These are phyloP conservation scores for Rubus parviflorus DNA, from an alignment of 306 rosid genomes.

Conservation along the genomic window DNA sequence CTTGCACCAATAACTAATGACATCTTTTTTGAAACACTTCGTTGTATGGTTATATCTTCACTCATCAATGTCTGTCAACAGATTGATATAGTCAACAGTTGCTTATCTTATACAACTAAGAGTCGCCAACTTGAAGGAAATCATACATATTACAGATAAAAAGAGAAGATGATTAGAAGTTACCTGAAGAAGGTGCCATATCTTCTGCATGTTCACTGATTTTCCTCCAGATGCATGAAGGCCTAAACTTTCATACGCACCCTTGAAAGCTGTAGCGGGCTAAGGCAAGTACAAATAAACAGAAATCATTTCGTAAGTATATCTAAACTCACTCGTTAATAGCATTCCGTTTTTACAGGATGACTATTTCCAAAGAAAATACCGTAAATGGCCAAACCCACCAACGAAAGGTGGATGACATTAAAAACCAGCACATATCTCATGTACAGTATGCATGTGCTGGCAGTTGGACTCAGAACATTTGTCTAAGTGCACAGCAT, in stretches of 20 bases:
- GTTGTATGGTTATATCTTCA: conserved; percentile 52
- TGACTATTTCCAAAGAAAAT: neutral
- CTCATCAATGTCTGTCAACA: conserved; percentile 63
- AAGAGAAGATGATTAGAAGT: conserved; percentile 20
- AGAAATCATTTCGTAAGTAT: neutral
- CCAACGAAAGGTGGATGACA: conserved; percentile 1
- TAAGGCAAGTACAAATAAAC: conserved; percentile 27
- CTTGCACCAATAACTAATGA: conserved; percentile 86
- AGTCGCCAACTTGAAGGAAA: neutral
- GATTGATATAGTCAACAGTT: neutral
- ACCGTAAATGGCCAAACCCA: neutral
- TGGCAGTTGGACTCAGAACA: neutral
- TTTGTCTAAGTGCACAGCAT: conserved; percentile 4
- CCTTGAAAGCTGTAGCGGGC: conserved; percentile 87
- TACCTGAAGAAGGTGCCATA: conserved; percentile 98
- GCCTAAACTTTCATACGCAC: conserved; percentile 77
- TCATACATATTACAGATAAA: conserved; percentile 1
- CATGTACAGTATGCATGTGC: neutral
- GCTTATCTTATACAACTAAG: neutral
- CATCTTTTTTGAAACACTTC: conserved; percentile 69
- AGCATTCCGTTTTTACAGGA: neutral
- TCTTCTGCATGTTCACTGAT: conserved; percentile 86
- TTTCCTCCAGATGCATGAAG: conserved; percentile 81
- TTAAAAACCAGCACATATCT: neutral
- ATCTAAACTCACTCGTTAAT: neutral